Percentiles rank a stretch among this genome's conserved stretches.
phyloP scores from a whole-genome alignment of 2,329 filamentous ascomycete species.

The Thermoascus crustaceus region DNA sequence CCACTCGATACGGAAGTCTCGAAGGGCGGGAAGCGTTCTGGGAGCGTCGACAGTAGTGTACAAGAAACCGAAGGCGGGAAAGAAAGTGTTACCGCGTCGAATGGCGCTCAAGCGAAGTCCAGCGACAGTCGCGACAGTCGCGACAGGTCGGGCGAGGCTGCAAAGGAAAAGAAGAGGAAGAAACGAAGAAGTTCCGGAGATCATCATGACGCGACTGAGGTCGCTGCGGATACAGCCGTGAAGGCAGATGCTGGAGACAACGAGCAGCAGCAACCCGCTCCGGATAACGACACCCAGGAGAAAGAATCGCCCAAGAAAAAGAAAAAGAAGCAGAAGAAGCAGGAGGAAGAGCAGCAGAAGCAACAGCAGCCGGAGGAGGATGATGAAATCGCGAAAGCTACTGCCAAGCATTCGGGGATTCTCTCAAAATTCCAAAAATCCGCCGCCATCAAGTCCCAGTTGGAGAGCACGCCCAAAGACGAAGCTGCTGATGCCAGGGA shows the following conservation, averaged over 20 bases:
- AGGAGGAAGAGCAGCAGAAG: conserved; percentile 13
- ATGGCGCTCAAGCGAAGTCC: conserved; percentile 18
- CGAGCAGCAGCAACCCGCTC: conserved; percentile 6
- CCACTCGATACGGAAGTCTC: conserved; percentile 23
- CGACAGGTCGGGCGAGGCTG: conserved; percentile 11
- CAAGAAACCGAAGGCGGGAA: conserved; percentile 22
- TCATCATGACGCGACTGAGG: conserved; percentile 8
- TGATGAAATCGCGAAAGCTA: conserved; percentile 12
- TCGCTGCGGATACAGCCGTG: conserved; percentile 24
- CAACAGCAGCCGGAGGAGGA: conserved; percentile 16
- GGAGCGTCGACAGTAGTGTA: conserved; percentile 19
- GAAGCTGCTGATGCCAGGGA: conserved; percentile 8
- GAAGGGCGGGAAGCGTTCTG: conserved; percentile 19
- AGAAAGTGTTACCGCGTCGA: conserved; percentile 21
- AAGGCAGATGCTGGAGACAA: conserved; percentile 15
- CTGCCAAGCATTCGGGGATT: conserved; percentile 27
- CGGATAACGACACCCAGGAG: conserved; percentile 11
- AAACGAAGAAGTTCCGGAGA: conserved; percentile 25
- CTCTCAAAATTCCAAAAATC: conserved; percentile 35
- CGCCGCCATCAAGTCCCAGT: conserved; percentile 11
- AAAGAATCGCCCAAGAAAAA: too few species aligned
- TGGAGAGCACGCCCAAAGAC: conserved; percentile 9
- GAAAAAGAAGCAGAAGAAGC: conserved; percentile 14
- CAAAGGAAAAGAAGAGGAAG: conserved; percentile 29
- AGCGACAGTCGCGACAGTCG: conserved; percentile 16